A percentile compares a stretch with the other conserved stretches of the same genome.
These are phyloP conservation scores for Leishmania turanica DNA, from an alignment of 208 protist species.

Conservation along the genomic window DNA sequence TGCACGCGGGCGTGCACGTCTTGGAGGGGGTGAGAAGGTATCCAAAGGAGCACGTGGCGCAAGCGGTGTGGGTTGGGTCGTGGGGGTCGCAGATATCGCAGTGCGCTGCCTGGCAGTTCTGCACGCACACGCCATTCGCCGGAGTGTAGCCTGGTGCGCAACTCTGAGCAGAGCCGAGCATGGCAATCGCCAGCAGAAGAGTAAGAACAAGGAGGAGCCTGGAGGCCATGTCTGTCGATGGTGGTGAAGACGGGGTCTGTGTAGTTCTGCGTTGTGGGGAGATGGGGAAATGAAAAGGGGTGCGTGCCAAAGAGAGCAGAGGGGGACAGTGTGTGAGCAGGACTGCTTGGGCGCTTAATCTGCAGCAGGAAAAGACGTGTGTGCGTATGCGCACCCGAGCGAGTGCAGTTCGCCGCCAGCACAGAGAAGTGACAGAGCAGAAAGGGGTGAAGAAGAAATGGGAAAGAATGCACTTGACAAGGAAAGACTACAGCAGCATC, in stretches of 20 bases:
- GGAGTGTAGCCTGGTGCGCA: neutral
- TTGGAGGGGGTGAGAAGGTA: neutral
- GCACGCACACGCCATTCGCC: neutral
- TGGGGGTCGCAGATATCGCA: constrained; percentile 7
- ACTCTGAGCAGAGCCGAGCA: neutral
- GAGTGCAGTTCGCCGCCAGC: neutral
- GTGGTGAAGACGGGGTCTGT: neutral
- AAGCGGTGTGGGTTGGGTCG: neutral
- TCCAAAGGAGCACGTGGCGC: neutral
- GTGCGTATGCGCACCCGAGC: neutral
- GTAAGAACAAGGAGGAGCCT: constrained; percentile 1
- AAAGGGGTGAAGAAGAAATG: neutral
- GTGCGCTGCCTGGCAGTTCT: neutral
- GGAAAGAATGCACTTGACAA: neutral
- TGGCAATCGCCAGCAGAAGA: constrained; percentile 5
- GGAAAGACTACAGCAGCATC: neutral
- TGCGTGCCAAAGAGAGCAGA: neutral
- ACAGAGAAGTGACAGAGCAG: neutral
- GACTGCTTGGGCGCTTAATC: neutral
- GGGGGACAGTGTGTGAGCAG: neutral
- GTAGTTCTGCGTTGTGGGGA: neutral
- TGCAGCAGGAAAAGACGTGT: neutral
- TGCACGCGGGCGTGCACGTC: neutral
- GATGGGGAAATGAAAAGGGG: neutral
- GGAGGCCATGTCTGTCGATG: neutral